A percentile compares a stretch with the other conserved stretches of the same genome.
Conservation (phyloP, 257 asterid genomes). For the Solanum tacnaense region DNA sequence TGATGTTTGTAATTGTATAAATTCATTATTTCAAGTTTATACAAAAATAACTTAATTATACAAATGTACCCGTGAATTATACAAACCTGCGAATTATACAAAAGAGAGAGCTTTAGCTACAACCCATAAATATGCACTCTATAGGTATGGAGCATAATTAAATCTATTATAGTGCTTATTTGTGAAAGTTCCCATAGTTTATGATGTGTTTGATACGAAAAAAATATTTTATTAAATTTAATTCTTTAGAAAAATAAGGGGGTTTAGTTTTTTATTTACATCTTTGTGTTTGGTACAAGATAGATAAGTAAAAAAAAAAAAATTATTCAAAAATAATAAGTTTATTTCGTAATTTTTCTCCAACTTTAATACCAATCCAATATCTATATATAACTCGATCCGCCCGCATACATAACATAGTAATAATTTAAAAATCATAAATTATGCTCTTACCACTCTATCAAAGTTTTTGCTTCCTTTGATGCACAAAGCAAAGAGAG, state of each 20-base stretch:
- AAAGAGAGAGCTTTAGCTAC: no score
- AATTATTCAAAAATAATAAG: not conserved
- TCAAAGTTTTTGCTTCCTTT: not conserved
- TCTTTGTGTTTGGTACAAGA: not conserved
- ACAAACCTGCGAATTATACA: no score
- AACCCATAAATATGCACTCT: no score
- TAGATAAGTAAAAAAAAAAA: not conserved
- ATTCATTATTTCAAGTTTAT: no score
- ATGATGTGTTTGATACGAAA: rapidly evolving
- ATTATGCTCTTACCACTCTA: not conserved
- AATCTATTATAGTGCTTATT: no score
- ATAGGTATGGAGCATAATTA: no score
- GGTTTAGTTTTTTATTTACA: not conserved
- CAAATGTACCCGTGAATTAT: no score
- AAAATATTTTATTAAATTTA: no score
- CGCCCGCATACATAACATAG: rapidly evolving
- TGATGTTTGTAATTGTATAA: no score
- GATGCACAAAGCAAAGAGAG: not conserved
- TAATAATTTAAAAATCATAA: not conserved
- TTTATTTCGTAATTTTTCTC: not conserved
- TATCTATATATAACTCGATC: not conserved
- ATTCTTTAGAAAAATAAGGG: not conserved
- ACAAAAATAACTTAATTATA: no score
- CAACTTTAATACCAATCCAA: not conserved
- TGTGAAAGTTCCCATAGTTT: no score